Evolutionary conservation across 192 early-diverging fungal species (phyloP), one percentile per base, ranked within the genome.

Genomic region (Coemansia umbellata): DNA sequence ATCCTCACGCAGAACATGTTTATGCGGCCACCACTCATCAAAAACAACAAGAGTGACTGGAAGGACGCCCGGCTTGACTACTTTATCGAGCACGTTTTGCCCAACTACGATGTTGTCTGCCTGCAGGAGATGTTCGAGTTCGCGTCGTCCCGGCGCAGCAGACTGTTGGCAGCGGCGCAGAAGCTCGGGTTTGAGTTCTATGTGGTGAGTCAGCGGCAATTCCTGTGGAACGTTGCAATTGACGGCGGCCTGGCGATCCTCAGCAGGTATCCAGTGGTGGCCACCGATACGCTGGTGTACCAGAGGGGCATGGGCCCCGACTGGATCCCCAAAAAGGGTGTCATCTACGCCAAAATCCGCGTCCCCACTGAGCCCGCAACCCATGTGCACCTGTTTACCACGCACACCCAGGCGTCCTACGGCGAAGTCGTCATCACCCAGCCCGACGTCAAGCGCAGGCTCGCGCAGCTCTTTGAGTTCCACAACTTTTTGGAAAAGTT

Each of bases 51-150:
- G 50, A 81, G 80, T 19, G 91, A 93, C 74, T 85, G 86, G 80
- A 93, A 93, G 58, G 83, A 88, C 45, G 80, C 60, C n/a, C 81
- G 91, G 17, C 66, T 91, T 47, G 83, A 69, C 37, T 84, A 83
- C 39, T 81, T 92, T 53, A 82, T 88, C 30, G 69, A 82, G 23
- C 55, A 79, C 44, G 63, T 89, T 18, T 69, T 91, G 30, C 80
- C 76, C n/a, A 53, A 81, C n/a, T 88, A 86, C 67, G 87, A 92
- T 63, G 69, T 93, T 14, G 80, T 93, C 22, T 80, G 82, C 35
- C 72, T 93, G 53, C 90, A 93, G 58, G 91, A 93, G 55, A 81
- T 87, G 53, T 93, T 87, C 76, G 84, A 85, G 23, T 93, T 83
- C 63, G 88, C 81, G 5, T 72, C 64, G 5, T 80, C 80, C 15